These are phyloP conservation scores for Plasmodium gaboni DNA, from an alignment of 169 alveolate genomes.

Conservation along the genomic window DNA sequence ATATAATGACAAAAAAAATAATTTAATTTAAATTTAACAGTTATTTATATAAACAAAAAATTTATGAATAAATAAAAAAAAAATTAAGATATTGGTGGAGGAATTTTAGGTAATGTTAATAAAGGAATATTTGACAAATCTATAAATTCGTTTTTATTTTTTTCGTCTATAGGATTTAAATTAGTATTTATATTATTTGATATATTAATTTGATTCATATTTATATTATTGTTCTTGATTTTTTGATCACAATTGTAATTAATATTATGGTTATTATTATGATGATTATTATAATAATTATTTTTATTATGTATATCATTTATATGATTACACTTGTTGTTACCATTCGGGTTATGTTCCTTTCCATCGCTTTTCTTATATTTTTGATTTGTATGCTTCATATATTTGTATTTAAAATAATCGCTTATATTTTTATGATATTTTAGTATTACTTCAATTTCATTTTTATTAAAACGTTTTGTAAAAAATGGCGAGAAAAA, in stretches of 20 bases:
- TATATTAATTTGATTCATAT: too few relatives aligned
- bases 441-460: slow-evolving; percentile 36
- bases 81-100: slow-evolving; percentile 66
- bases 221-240: too few relatives aligned
- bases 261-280: not conserved
- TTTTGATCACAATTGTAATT: not conserved
- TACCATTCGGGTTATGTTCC: not conserved
- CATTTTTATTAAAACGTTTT: slow-evolving; percentile 10
- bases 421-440: slow-evolving; percentile 5
- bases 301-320: not conserved
- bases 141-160: slow-evolving; percentile 1
- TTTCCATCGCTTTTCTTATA: not conserved
- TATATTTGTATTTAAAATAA: too few relatives aligned
- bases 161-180: not conserved
- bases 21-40: not conserved
- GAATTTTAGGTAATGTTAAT: slow-evolving; percentile 46
- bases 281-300: not conserved
- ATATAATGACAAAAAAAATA: not conserved
- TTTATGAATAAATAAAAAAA: not conserved
- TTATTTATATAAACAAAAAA: not conserved
- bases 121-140: slow-evolving; percentile 50
- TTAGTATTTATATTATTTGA: not conserved
- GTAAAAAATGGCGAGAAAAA: slow-evolving; percentile 37
- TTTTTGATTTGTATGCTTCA: too few relatives aligned
- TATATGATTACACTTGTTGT: too few relatives aligned